These are phyloP conservation scores for Jasminum sambac DNA, from an alignment of 257 asterid genomes.

Conservation along the genomic window DNA sequence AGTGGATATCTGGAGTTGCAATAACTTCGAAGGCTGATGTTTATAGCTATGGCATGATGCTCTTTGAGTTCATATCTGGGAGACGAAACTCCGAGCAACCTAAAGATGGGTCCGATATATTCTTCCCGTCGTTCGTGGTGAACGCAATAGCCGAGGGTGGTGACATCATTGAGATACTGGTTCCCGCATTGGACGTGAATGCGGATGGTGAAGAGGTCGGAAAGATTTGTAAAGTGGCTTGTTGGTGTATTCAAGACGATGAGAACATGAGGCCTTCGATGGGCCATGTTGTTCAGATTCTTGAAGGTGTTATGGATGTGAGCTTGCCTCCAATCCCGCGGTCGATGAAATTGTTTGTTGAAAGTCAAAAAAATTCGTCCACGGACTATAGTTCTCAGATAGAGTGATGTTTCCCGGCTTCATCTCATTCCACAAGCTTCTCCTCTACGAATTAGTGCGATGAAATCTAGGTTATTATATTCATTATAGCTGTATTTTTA, in stretches of 20 bases:
- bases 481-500: not conserved
- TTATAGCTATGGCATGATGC: constrained; percentile 57
- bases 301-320: constrained; percentile 49
- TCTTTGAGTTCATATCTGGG: constrained; percentile 52
- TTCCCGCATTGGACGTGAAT: constrained; percentile 29
- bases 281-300: constrained; percentile 48
- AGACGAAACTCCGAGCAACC: constrained; percentile 38
- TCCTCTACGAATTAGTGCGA: not conserved
- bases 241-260: constrained; percentile 56
- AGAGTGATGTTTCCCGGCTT: constrained; percentile 36
- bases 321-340: constrained; percentile 47
- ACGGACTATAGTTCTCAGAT: constrained; percentile 34
- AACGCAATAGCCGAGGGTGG: constrained; percentile 31
- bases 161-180: constrained; percentile 38
- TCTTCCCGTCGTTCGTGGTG: constrained; percentile 45
- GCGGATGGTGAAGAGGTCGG: constrained; percentile 41
- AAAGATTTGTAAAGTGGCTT: constrained; percentile 43
- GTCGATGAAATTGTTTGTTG: constrained; percentile 31
- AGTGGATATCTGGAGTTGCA: constrained; percentile 50
- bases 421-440: constrained; percentile 33
- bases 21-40: constrained; percentile 51
- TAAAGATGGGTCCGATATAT: constrained; percentile 32
- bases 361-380: constrained; percentile 37
- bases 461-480: not conserved
- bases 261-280: constrained; percentile 46